Percentiles rank a stretch among this genome's conserved stretches.
Evolutionary conservation across 148 eudicot genomes (phyloP).

Genomic region (Rhododendron griersonianum): DNA sequence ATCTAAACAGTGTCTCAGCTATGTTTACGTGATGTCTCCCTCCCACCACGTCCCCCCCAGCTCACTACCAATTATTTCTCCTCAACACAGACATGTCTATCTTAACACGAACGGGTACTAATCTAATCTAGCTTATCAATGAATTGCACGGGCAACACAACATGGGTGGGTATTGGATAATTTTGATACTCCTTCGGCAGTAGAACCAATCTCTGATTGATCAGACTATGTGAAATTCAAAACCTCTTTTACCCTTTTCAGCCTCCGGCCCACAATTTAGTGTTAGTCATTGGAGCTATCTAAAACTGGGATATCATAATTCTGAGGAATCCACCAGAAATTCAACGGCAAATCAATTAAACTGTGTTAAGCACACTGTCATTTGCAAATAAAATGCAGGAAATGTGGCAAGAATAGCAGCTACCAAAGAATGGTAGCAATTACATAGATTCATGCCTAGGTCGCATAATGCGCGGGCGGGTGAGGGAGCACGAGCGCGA

Average conservation of each 20-base stretch:
- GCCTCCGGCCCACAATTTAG: not conserved
- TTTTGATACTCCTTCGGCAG: not conserved
- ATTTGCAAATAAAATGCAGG: not conserved
- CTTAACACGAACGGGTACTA: not conserved
- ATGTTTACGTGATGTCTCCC: conserved; percentile 5
- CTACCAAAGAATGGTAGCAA: not conserved
- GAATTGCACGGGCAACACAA: not conserved
- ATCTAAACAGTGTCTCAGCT: not conserved
- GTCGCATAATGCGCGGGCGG: not conserved
- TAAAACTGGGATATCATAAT: not conserved
- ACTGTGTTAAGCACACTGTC: not conserved
- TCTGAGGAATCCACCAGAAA: not conserved
- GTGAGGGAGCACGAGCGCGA: too few species aligned
- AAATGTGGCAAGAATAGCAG: not conserved
- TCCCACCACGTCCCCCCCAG: not conserved
- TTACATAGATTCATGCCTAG: not conserved
- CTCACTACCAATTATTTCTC: too few species aligned
- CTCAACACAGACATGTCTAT: not conserved
- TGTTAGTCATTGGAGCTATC: not conserved
- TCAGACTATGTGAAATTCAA: not conserved
- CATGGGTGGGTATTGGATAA: not conserved
- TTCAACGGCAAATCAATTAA: not conserved
- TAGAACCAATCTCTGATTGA: not conserved
- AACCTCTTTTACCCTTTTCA: not conserved
- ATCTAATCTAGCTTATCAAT: not conserved